Evolutionary conservation across 768 basidiomycete genomes (phyloP), one percentile per base, ranked within the genome.

Genomic region (Russula virescens): DNA sequence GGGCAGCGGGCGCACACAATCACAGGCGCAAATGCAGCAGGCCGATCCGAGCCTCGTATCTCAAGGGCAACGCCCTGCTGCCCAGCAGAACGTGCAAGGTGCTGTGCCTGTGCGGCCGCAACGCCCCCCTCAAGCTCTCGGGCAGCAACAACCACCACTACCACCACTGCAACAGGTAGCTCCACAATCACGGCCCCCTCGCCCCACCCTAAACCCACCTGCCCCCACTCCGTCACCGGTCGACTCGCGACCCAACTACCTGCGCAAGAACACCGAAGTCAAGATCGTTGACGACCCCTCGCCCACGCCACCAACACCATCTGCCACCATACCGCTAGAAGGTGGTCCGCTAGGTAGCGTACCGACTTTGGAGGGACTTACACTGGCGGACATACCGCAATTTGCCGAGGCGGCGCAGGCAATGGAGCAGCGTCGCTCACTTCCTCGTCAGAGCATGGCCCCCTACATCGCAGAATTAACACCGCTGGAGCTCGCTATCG

Each of bases 301-400:
- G 47, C 83, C 83, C 55, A 81, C 78, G 47, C 85, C 88, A 7
- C 85, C 83, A 64, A 89, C 89, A 38, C 89, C 89, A 21, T 80
- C 86, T 5, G 79, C 76, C 13, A 80, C 75, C 5, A 69, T 68
- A 38, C 80, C 80, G 53, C 79, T 81, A 18, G 73, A 72, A 21
- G 55, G 64, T 18, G 43, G 25, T 25, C 55, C 62, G n/a, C 69
- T 72, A 8, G 53, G 69, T 21, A 55, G 38, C 28, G 63, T 55
- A 38, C 73, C 73, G 34, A 72, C 70, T 49, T 79, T 80, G 26
- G 91, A 95, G 60, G 88, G 88, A 5, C 86, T 98, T 69, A 96
- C 94, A 0, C 81, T 98, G 16, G 93, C 92, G 10, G 97, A 98
- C 74, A 91, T 98, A 55, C 94, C 95, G 9, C 89, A 94, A 70